phyloP scores from a whole-genome alignment of 1,284 basidiomycete genomes.

The Marasmius fiardii region DNA sequence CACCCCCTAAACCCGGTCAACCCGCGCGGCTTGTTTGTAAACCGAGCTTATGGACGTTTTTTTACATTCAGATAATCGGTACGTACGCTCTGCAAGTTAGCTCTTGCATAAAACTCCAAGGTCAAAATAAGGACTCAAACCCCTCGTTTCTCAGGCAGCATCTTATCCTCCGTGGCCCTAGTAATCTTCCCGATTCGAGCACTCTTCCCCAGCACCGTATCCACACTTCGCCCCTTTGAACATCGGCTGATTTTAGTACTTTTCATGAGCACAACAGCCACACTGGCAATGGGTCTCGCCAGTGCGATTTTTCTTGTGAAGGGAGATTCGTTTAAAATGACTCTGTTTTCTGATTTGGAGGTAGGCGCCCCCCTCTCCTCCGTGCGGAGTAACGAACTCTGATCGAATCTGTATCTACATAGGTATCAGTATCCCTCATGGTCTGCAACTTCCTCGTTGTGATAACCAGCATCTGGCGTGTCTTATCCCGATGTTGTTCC shows the following conservation, averaged over 20 bases:
- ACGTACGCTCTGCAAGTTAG: no score
- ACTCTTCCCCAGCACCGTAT: not conserved
- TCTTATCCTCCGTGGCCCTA: not conserved
- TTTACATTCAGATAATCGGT: no score
- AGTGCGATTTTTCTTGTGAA: not conserved
- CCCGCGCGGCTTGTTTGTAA: no score
- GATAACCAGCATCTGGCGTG: not conserved
- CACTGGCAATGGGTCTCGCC: not conserved
- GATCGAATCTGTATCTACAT: not conserved
- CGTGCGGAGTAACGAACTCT: no score
- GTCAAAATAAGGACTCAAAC: no score
- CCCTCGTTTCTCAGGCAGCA: not conserved
- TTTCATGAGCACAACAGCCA: not conserved
- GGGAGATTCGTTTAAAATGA: not conserved
- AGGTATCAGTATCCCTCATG: not conserved
- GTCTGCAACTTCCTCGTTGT: not conserved
- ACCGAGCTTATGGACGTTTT: no score
- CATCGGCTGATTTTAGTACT: not conserved
- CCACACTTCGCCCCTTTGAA: not conserved
- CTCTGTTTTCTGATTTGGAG: not conserved
- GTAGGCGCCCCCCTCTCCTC: not conserved
- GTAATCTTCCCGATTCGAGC: no score
- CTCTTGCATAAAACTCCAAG: no score
- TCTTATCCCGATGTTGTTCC: not conserved
- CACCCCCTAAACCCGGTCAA: no score